phyloP scores from a whole-genome alignment of 306 rosid species.

The Cicer yamashitae region DNA sequence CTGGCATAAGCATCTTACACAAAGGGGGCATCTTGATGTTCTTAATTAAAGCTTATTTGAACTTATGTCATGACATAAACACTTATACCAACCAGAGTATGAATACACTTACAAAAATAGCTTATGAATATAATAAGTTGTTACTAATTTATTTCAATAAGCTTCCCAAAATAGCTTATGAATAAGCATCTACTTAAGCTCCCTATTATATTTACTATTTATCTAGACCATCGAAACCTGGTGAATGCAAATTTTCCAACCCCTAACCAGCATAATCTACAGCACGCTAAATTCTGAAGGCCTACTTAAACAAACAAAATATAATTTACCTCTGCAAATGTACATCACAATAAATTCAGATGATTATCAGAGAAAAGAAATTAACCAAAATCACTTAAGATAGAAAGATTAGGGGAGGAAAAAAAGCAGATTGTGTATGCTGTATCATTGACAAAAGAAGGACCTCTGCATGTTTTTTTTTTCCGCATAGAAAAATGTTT shows the following conservation, averaged over 20 bases:
- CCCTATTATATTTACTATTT: background rate
- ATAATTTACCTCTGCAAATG: too few relatives aligned
- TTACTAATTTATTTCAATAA: background rate
- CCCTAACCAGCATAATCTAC: too few relatives aligned
- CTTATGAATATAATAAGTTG: background rate
- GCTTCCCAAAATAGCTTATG: conserved; percentile 3
- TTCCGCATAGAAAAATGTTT: background rate
- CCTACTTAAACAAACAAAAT: too few relatives aligned
- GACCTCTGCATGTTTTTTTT: background rate
- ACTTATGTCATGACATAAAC: background rate
- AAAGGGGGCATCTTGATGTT: background rate
- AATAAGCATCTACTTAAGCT: background rate
- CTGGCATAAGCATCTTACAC: conserved; percentile 18
- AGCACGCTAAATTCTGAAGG: too few relatives aligned
- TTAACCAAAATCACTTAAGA: background rate
- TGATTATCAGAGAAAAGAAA: too few relatives aligned
- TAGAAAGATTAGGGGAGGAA: background rate
- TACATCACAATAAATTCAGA: too few relatives aligned
- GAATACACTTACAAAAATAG: background rate
- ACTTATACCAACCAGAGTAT: background rate
- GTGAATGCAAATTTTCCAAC: too few relatives aligned
- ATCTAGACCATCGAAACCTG: background rate
- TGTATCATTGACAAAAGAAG: background rate
- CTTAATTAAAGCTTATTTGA: background rate
- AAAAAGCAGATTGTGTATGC: background rate